Conservation (phyloP, 2,329 filamentous ascomycete species). For the Neobulgaria alba region DNA sequence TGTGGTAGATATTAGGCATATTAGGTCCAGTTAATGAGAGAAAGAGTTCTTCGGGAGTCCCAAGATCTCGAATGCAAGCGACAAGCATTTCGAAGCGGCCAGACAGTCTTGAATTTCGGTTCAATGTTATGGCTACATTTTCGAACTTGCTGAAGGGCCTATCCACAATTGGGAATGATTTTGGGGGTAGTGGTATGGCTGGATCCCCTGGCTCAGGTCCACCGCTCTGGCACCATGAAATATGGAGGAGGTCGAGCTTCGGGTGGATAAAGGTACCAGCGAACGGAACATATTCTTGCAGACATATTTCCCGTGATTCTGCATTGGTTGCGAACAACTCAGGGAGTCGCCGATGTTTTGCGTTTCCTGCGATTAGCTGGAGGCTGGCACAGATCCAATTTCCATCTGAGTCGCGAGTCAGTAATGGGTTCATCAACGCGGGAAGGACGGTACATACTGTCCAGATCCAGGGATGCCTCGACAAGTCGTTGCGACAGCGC, state of each 20-base stretch:
- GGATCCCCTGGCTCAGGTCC: too few relatives aligned
- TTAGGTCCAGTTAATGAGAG: constrained; percentile 7
- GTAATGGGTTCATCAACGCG: background rate
- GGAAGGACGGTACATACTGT: background rate
- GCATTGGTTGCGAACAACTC: constrained; percentile 7
- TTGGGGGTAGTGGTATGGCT: background rate
- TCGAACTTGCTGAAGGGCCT: constrained; percentile 8
- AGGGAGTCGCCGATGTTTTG: constrained; percentile 4
- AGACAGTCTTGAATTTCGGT: constrained; percentile 1
- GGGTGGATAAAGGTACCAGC: constrained; percentile 8
- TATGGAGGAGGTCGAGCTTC: constrained; percentile 8
- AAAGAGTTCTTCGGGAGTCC: constrained; percentile 5
- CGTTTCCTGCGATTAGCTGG: background rate
- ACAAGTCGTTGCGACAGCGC: constrained; percentile 7
- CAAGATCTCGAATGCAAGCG: constrained; percentile 5
- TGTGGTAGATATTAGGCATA: constrained; percentile 2
- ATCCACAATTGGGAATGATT: constrained; percentile 4
- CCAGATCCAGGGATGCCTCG: constrained; percentile 9
- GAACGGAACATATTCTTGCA: constrained; percentile 9
- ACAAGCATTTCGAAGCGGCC: constrained; percentile 9
- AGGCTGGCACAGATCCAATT: constrained; percentile 1
- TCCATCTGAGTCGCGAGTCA: constrained; percentile 1
- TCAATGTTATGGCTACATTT: constrained; percentile 9
- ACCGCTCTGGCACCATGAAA: constrained; percentile 7
- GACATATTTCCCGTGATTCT: constrained; percentile 10